A percentile compares a stretch with the other conserved stretches of the same genome.
These are phyloP conservation scores for Scutellaria minor DNA, from an alignment of 257 asterid species.

Conservation along the genomic window DNA sequence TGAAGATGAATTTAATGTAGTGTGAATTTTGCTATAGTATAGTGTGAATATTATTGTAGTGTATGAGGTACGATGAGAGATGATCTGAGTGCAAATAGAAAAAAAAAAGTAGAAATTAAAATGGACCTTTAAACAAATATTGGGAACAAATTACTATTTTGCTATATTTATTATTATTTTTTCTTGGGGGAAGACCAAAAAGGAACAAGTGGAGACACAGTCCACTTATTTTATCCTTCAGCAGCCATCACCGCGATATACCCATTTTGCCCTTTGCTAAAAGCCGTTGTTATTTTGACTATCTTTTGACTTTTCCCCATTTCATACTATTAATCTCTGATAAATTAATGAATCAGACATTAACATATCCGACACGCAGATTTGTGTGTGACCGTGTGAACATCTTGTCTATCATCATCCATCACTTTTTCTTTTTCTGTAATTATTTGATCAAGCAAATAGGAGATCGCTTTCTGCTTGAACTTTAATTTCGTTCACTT, in stretches of 20 bases:
- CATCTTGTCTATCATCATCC: slow-evolving; percentile 16
- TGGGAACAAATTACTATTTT: no score
- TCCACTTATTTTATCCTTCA: slow-evolving; percentile 35
- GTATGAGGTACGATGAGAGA: no score
- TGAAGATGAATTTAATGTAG: no score
- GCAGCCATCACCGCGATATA: background rate
- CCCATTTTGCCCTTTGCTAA: slow-evolving; percentile 36
- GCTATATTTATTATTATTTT: no score
- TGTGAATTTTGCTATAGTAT: no score
- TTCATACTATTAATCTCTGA: background rate
- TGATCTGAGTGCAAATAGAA: no score
- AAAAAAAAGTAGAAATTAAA: no score
- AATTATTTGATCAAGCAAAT: slow-evolving; percentile 9
- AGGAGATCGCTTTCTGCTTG: background rate
- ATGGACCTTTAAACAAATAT: no score
- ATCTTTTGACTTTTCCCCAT: slow-evolving; percentile 24
- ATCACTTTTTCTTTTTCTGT: slow-evolving; percentile 12
- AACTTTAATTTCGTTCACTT: background rate
- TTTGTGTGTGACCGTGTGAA: slow-evolving; percentile 4
- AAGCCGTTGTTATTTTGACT: slow-evolving; percentile 14
- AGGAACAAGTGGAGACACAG: slow-evolving; percentile 24
- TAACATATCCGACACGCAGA: background rate
- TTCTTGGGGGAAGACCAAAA: background rate
- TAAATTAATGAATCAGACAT: background rate
- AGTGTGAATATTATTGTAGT: no score